phyloP scores from a whole-genome alignment of 148 eudicot genomes.

The Agrostemma githago region DNA sequence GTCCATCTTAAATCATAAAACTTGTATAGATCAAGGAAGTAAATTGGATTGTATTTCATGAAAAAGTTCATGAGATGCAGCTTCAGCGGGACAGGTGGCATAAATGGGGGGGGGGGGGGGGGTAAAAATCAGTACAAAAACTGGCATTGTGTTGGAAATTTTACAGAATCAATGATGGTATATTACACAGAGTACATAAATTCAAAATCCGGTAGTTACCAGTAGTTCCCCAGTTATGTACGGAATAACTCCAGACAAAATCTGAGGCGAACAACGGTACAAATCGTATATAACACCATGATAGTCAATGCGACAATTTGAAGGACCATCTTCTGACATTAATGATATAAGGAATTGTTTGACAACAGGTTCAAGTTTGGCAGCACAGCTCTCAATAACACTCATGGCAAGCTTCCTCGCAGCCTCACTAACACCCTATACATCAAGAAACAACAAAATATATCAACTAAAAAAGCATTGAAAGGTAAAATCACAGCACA shows the following conservation, averaged over 20 bases:
- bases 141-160: not conserved
- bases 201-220: constrained; percentile 41
- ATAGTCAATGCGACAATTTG: constrained; percentile 55
- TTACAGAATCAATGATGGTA: constrained; percentile 10
- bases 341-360: constrained; percentile 80
- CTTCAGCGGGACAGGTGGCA: constrained; percentile 16
- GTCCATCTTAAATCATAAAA: not conserved
- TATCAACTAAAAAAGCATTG: not conserved
- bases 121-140: not conserved
- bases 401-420: constrained; percentile 82
- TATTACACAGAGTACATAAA: not conserved
- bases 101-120: not conserved
- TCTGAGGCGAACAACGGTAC: constrained; percentile 84
- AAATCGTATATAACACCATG: constrained; percentile 73
- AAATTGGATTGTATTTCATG: not conserved
- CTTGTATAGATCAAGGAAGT: not conserved
- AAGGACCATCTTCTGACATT: constrained; percentile 65
- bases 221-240: constrained; percentile 83
- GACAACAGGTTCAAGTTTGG: constrained; percentile 78
- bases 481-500: not conserved
- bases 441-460: constrained; percentile 22
- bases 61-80: not conserved
- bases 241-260: constrained; percentile 75
- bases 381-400: constrained; percentile 68
- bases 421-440: constrained; percentile 57